These are phyloP conservation scores for Kappamyces sp. DNA, from an alignment of 192 early-diverging fungal species.

Conservation along the genomic window DNA sequence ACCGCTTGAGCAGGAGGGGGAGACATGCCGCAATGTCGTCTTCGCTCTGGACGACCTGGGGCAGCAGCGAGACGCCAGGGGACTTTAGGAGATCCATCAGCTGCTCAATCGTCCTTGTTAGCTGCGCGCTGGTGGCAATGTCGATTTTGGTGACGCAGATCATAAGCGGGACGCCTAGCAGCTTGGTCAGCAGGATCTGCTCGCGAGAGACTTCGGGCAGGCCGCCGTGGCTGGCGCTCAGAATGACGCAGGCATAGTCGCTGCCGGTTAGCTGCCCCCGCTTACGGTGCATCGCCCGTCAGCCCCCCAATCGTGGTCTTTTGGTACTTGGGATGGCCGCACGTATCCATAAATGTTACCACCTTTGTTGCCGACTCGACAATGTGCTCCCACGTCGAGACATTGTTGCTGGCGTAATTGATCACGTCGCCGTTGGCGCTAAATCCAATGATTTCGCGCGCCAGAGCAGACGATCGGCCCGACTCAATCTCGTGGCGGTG, in stretches of 20 bases:
- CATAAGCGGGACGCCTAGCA: conserved; percentile 72
- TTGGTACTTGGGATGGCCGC: conserved; percentile 81
- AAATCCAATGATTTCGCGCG: conserved; percentile 83
- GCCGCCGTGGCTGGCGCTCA: conserved; percentile 62
- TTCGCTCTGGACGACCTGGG: conserved; percentile 41
- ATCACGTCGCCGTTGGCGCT: conserved; percentile 62
- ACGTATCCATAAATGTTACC: conserved; percentile 83
- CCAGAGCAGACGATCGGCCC: conserved; percentile 82
- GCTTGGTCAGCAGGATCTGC: conserved; percentile 69
- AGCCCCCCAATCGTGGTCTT: conserved; percentile 84
- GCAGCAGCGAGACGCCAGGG: conserved; percentile 38
- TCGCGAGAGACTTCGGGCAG: conserved; percentile 68
- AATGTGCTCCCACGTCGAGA: conserved; percentile 78
- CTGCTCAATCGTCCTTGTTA: conserved; percentile 37
- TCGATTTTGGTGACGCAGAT: conserved; percentile 82
- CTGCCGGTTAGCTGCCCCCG: too few relatives aligned
- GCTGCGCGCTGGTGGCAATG: conserved; percentile 33
- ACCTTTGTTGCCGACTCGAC: conserved; percentile 71
- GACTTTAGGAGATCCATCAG: conserved; percentile 35
- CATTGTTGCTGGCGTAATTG: conserved; percentile 72
- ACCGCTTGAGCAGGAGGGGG: conserved; percentile 8
- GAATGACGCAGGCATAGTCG: conserved; percentile 69
- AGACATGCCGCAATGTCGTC: conserved; percentile 18
- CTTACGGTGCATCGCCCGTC: conserved; percentile 70
- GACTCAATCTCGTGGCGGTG: conserved; percentile 90